Evolutionary conservation across 208 protist genomes (phyloP), one percentile per base, ranked within the genome.

Genomic region (Leishmania braziliensis): DNA sequence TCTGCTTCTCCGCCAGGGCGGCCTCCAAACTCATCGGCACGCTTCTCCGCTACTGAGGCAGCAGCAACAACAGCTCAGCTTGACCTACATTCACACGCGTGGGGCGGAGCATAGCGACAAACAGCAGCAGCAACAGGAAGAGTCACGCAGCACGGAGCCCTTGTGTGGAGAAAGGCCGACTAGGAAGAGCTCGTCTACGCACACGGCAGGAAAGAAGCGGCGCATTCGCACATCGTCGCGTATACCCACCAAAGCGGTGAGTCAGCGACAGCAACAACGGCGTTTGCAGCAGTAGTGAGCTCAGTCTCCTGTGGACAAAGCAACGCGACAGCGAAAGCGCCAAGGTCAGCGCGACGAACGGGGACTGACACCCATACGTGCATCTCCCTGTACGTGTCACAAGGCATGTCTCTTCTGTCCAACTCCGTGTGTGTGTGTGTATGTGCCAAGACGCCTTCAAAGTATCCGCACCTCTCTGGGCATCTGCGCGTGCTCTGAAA

Each of bases 191-290:
- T 51, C 46, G 48, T 46, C 48, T 54, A 33, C 48, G 14, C 50
- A 14, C 33, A 36, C 70, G 5, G n/a, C n/a, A 5, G 18, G 48
- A 36, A 43, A 51, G n/a, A 75, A 33, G 33, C 29, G n/a, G 72
- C 72, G 72, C 29, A 56, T 62, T 58, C 72, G 72, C 51, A 58
- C 72, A 18, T 76, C 72, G 18, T 39, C 51, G 51, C 72, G 72
- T 23, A 33, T 62, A 14, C n/a, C 72, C n/a, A 62, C 51, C 16
- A 76, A 33, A 62, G 51, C 51, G 53, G n/a, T 29, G 51, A 43
- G 20, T 54, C 56, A 20, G 56, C 53, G 53, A 18, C 51, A 23
- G 56, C 74, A 48, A 58, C 51, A 48, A 29, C n/a, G 50, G n/a
- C 53, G 72, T 39, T 63, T 14, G 29, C 53, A 46, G 72, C 53